phyloP scores from a whole-genome alignment of 495 filamentous ascomycete genomes.

The Podospora pseudopauciseta region DNA sequence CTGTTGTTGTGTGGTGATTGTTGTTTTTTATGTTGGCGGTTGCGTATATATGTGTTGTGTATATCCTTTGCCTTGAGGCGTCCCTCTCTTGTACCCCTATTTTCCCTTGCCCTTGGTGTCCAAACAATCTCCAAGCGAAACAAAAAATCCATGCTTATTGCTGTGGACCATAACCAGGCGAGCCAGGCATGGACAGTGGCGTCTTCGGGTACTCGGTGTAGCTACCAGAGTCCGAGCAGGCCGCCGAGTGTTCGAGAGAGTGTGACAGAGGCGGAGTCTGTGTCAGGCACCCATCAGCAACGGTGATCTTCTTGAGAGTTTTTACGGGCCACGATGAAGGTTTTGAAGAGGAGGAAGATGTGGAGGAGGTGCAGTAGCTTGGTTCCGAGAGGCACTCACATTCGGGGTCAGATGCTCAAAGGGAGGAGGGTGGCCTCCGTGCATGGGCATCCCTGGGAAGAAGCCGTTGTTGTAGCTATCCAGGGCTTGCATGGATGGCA shows the following conservation, averaged over 20 bases:
- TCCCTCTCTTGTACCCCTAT: not conserved
- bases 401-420: slow-evolving; percentile 62
- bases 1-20: not conserved
- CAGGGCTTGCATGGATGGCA: slow-evolving; percentile 49
- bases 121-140: not conserved
- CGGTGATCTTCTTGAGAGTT: slow-evolving; percentile 30
- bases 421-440: slow-evolving; percentile 42
- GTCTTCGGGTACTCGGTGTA: slow-evolving; percentile 60
- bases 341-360: slow-evolving; percentile 29
- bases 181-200: slow-evolving; percentile 64
- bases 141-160: slow-evolving; percentile 11
- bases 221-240: slow-evolving; percentile 55
- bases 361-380: slow-evolving; percentile 27
- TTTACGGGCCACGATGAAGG: slow-evolving; percentile 21
- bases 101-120: not conserved
- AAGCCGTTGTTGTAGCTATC: slow-evolving; percentile 60
- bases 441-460: slow-evolving; percentile 70
- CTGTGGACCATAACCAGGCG: slow-evolving; percentile 49
- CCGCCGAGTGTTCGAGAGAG: slow-evolving; percentile 69
- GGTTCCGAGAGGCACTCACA: slow-evolving; percentile 52
- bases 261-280: slow-evolving; percentile 86
- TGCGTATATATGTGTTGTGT: not conserved
- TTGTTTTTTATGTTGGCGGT: not conserved
- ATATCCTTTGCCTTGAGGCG: not conserved
- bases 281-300: slow-evolving; percentile 45